Evolutionary conservation across 345 rosid species (phyloP).

Genomic region (Brassica juncea): DNA sequence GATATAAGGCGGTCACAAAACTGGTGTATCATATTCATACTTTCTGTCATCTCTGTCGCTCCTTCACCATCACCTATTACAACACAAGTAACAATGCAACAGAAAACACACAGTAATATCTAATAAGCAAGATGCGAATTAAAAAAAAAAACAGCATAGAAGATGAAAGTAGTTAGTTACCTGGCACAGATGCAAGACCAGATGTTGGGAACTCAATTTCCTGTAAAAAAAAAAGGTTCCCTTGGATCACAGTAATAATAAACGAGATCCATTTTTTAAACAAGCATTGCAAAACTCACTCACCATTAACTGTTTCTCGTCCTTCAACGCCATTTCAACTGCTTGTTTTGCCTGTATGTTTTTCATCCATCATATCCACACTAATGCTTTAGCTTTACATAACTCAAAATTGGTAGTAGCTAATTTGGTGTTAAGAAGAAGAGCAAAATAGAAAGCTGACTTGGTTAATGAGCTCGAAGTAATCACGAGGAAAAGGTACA

Average conservation of each 20-base stretch:
- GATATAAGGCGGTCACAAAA: slow-evolving; percentile 68
- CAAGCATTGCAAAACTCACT: neutral
- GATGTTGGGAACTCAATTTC: slow-evolving; percentile 96
- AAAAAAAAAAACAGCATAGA: neutral
- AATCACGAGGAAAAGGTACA: slow-evolving; percentile 67
- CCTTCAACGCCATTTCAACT: slow-evolving; percentile 63
- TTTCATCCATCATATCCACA: neutral
- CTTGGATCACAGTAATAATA: slow-evolving; percentile 29
- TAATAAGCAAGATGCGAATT: too few species aligned
- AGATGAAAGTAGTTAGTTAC: slow-evolving; percentile 35
- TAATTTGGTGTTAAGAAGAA: neutral
- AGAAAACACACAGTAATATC: neutral
- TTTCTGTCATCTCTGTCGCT: slow-evolving; percentile 87
- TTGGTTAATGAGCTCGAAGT: slow-evolving; percentile 69
- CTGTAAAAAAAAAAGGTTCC: slow-evolving; percentile 46
- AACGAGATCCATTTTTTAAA: neutral
- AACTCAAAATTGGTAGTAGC: neutral
- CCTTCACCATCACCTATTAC: slow-evolving; percentile 92
- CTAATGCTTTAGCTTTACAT: neutral
- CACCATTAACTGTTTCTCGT: slow-evolving; percentile 64
- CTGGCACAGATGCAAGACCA: slow-evolving; percentile 92
- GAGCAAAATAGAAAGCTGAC: slow-evolving; percentile 40
- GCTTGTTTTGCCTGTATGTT: slow-evolving; percentile 69
- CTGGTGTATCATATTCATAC: slow-evolving; percentile 82
- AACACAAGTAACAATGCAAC: too few species aligned